phyloP scores from a whole-genome alignment of 768 basidiomycete species.

The Cystobasidium onofrii region DNA sequence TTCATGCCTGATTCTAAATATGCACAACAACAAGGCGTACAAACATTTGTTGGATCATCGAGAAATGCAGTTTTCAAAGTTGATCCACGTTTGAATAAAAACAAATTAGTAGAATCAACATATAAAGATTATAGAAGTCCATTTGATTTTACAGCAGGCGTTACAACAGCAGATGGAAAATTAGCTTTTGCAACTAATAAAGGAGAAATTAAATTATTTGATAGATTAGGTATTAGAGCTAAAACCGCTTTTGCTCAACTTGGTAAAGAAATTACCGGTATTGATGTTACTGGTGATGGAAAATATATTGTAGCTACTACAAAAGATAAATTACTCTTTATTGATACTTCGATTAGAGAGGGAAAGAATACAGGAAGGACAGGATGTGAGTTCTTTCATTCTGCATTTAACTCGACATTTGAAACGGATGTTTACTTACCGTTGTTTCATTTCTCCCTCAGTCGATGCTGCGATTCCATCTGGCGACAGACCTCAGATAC shows the following conservation, averaged over 20 bases:
- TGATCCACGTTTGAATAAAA: slow-evolving; percentile 86
- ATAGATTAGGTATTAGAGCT: slow-evolving; percentile 93
- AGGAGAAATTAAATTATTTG: slow-evolving; percentile 90
- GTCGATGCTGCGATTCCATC: slow-evolving; percentile 96
- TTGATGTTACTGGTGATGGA: slow-evolving; percentile 89
- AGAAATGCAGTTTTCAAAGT: slow-evolving; percentile 95
- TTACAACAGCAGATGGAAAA: slow-evolving; percentile 76
- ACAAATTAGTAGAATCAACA: slow-evolving; percentile 85
- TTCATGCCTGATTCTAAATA: slow-evolving; percentile 91
- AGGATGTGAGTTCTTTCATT: slow-evolving; percentile 31
- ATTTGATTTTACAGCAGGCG: slow-evolving; percentile 86
- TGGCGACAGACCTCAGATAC: slow-evolving; percentile 80
- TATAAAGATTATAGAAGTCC: slow-evolving; percentile 93
- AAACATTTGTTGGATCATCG: slow-evolving; percentile 86
- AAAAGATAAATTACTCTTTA: slow-evolving; percentile 81
- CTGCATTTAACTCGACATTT: too few relatives aligned
- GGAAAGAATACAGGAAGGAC: slow-evolving; percentile 44
- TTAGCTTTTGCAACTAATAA: slow-evolving; percentile 92
- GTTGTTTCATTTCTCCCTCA: slow-evolving; percentile 51
- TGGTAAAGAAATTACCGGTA: slow-evolving; percentile 87
- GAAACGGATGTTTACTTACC: background rate
- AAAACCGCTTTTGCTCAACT: slow-evolving; percentile 94
- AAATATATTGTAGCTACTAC: slow-evolving; percentile 94
- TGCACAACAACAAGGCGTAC: slow-evolving; percentile 81
- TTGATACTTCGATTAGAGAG: slow-evolving; percentile 89